A percentile compares a stretch with the other conserved stretches of the same genome.
Evolutionary conservation across 306 rosid species (phyloP).

Genomic region (Bauhinia variegata): DNA sequence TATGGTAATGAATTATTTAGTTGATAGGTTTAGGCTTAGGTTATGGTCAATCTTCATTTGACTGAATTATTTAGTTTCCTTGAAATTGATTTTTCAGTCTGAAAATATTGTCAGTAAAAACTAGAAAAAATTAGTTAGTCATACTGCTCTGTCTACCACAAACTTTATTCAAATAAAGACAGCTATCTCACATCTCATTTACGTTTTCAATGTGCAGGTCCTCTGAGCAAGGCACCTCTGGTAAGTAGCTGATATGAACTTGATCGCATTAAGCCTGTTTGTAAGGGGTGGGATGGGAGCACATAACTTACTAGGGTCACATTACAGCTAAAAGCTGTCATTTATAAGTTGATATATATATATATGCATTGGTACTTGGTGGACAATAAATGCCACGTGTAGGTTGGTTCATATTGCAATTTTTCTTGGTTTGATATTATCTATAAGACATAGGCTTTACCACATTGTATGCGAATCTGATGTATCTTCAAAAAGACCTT

Average conservation of each 20-base stretch:
- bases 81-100: background rate
- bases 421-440: background rate
- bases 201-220: conserved; percentile 49
- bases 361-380: background rate
- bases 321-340: background rate
- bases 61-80: background rate
- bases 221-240: no score
- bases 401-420: background rate
- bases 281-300: background rate
- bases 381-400: background rate
- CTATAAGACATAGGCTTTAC: no score
- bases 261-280: conserved; percentile 3
- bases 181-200: conserved; percentile 32
- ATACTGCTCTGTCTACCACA: conserved; percentile 2
- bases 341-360: conserved; percentile 13
- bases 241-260: conserved; percentile 39
- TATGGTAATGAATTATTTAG: no score
- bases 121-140: no score
- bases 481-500: conserved; percentile 11
- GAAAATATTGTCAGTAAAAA: background rate
- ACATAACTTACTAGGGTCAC: conserved; percentile 1
- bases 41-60: no score
- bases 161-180: background rate
- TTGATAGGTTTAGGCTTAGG: no score
- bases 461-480: background rate